Evolutionary conservation across 306 rosid genomes (phyloP), one percentile per base, ranked within the genome.

Genomic region (Bauhinia variegata): DNA sequence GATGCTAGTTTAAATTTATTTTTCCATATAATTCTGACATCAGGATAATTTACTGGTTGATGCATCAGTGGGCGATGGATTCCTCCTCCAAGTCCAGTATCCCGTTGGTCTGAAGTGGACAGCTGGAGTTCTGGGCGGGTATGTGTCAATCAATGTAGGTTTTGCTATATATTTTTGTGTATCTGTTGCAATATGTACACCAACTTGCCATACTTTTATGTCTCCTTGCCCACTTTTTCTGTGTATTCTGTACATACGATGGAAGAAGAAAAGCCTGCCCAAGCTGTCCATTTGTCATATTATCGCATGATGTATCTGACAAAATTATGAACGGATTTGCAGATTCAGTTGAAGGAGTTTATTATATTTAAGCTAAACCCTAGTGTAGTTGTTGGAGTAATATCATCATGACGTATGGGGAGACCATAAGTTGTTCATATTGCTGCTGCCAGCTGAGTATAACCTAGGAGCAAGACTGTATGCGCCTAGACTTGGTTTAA

Each of bases 21-120:
- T 82, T 82, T 86, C 80, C 72, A 66, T 85, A 87, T 49, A 74
- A 84, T 80, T 88, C 96, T 93, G 95, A 91, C 89, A 42, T 88
- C 93, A 77, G 91, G 89, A 69, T 86, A 74, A 83, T 87, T 89
- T 89, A 71, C 85, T 93, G 89, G 80, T 89, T 89, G 84, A 83
- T 89, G 86, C 91, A 88, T 93, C 97, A 93, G 98, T 80, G 98
- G 95, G 71, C 92, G 89, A 80, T 88, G 93, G 93, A 54, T 88
- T 84, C 80, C 75, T 38, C 82, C 91, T 75, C 75, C 79, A 78
- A 84, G 85, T 89, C 85, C 93, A 53, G 76, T 72, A 55, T 76
- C 98, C 69, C 85, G 71, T 73, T 74, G 87, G 91, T 87, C 80
- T 61, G 98, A 93, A 72, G 96, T 36, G 41, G 41, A 36, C 9